Base-by-base conservation (phyloP, 805 yeast species). In the Allodekkera sacchari region DNA sequence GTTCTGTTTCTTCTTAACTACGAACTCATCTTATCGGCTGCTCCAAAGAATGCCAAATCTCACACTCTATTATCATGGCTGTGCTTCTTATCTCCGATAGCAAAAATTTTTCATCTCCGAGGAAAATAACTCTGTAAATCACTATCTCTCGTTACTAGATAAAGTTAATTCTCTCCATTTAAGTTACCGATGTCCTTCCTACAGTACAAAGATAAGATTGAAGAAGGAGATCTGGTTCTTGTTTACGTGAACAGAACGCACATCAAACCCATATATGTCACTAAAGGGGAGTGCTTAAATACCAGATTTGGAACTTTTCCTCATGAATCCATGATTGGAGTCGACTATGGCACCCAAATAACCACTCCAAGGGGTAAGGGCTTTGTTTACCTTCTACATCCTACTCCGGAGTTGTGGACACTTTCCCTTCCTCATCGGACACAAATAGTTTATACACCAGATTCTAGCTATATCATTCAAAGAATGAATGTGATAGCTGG, bases 341-440 rank as follows among this genome's bases (percentile, higher is more conserved):
- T 70, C 48, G 68, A 64, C 38, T 89, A 71, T 56, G 99, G 99
- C 1, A 66, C 84, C 0, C 99, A 92, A 52, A 73, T 89, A 47
- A 71, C 87, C 4, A 57, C 70, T 22, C 59, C 69, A 10, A 74
- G 72, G 38, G 94, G 88, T 0, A 69, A 71, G 45, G 95, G 95
- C 0, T 92, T 87, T 51, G 74, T 92, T 30, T 94, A 89, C 50
- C 63, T 92, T 10, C 57, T 92, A 28, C 88, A 83, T 38, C 97
- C 98, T 1, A 79, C 94, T 0, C 88, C 99, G 0, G 99, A 92
- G 56, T 61, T 92, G 15, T 92, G 99, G 99, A 82, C 96, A 0
- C 49, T 84, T n/a, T 83, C 96, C 0, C 63, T 92, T 22, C 97
- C 98, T 3, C 99, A 92, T 53, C 68, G 99, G 56, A 92, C 99